Evolutionary conservation across 108 stramenopile genomes (phyloP), one percentile per base, ranked within the genome.

Genomic region (Fragilaria radians): DNA sequence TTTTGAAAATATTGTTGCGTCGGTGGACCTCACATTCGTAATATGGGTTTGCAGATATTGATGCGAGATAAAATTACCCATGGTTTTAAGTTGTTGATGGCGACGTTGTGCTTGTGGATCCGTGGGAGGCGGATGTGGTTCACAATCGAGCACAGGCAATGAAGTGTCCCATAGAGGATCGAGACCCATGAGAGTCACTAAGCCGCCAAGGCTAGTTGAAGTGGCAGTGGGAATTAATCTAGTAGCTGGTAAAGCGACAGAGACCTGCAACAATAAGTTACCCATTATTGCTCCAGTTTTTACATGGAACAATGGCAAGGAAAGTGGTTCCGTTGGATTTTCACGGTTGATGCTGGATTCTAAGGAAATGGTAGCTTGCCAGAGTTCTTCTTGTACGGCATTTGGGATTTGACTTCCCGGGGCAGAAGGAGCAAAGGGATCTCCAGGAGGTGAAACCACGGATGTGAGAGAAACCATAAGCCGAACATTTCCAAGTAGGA

Each of bases 41-140:
- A 83, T 51, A 36, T 88, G 87, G 49, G 72, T 65, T 24, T 74
- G 61, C 59, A 88, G 72, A 62, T 76, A 88, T 31, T 60, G 67
- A 1, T 77, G 48, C 11, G 77, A 74, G 11, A 85, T 48, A 42
- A 88, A 92, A 23, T 59, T 60, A 22, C 90, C 90, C 90, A 92
- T 92, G 0, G 90, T 92, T 32, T 67, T 68, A 25, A 92, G 49
- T 45, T 79, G 78, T 59, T 81, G 82, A 36, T 79, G 65, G 34
- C 83, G 80, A 48, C 79, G 60, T 29, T 54, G 23, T 21, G 23
- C 14, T 9, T 1, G 2, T 26, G 46, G 66, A 28, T 52, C 28
- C 26, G 19, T n/a, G 9, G 31, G 50, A 9, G 19, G 2, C 26
- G 52, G 29, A 18, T 48, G 46, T n/a, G 62, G 7, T 33, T 71